phyloP scores from a whole-genome alignment of 176 grass and related monocot species.

The barley (Hordeum vulgare) region MorexV3_pseudomolecules_assembly NC_058518.1:394672797-394673296 shows the following conservation, averaged over 20 bases:
- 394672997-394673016: not conserved
- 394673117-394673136: not conserved
- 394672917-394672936: not conserved
- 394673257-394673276: constrained; percentile 82
- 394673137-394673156: not conserved
- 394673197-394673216: constrained; percentile 58
- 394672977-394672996: not conserved
- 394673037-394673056: constrained; percentile 19
- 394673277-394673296: constrained; percentile 50
- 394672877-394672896: not conserved
- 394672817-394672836: not conserved
- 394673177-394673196: not conserved
- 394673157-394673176: constrained; percentile 7
- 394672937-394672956: not conserved
- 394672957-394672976: not conserved
- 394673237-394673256: constrained; percentile 69
- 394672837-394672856: not conserved
- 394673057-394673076: not conserved
- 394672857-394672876: not conserved
- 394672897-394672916: not conserved
- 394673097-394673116: not conserved
- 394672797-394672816: not conserved
- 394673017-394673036: not conserved
- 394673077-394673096: not conserved
- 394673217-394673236: constrained; percentile 64